phyloP scores from a whole-genome alignment of 108 stramenopile genomes.

The Parmales sp. region DNA sequence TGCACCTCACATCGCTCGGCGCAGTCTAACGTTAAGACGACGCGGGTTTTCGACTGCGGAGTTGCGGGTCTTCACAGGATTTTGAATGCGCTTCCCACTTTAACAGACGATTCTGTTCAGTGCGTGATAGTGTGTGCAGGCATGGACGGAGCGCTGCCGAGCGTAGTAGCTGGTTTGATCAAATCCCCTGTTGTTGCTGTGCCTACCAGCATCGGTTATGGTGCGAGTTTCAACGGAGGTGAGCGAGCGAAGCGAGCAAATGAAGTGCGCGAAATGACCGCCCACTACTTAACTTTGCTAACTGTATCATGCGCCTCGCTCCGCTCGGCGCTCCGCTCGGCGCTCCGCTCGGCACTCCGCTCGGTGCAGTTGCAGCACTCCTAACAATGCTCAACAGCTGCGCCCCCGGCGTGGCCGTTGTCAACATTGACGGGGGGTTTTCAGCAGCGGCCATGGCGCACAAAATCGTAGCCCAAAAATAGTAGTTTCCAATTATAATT shows the following conservation, averaged over 20 bases:
- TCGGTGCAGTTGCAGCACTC: conserved; percentile 78
- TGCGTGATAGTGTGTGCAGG: conserved; percentile 85
- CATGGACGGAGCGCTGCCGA: conserved; percentile 90
- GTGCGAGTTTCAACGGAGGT: conserved; percentile 78
- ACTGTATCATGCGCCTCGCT: no score
- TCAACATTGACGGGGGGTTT: conserved; percentile 95
- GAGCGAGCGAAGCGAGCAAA: no score
- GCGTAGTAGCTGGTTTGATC: conserved; percentile 86
- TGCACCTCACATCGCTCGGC: conserved; percentile 57
- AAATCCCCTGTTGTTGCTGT: conserved; percentile 83
- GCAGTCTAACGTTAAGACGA: conserved; percentile 49
- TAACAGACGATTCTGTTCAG: conserved; percentile 55
- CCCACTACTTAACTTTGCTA: no score
- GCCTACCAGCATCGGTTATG: conserved; percentile 89
- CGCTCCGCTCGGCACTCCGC: no score
- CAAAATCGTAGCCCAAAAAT: no score
- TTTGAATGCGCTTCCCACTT: conserved; percentile 50
- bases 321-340: no score
- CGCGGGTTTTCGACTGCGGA: conserved; percentile 79
- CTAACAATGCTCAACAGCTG: conserved; percentile 93
- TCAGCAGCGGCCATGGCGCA: conserved; percentile 85
- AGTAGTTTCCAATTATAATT: no score
- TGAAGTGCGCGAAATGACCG: no score
- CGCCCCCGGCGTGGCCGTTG: conserved; percentile 85
- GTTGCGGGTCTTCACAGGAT: conserved; percentile 92